Base-by-base conservation (phyloP, 345 rosid genomes). In the Salix suchowensis region DNA sequence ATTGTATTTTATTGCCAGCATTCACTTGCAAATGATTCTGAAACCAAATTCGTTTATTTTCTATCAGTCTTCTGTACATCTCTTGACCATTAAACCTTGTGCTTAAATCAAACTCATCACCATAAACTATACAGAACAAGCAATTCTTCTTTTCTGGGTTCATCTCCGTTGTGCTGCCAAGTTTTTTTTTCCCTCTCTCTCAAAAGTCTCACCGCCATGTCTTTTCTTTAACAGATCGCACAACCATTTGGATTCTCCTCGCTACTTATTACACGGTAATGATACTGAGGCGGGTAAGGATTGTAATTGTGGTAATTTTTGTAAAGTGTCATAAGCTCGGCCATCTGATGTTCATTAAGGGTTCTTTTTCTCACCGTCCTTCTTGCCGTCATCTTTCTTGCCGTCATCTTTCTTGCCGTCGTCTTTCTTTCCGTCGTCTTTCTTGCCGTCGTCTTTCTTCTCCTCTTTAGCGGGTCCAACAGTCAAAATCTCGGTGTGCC, bases 211-310 rank as follows among this genome's bases (percentile, higher is more conserved):
- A 60, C 21, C 50, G 15, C 39, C 30, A 28, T 46, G 24, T 23
- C 6, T 7, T 12, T 12, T 50, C 18, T 18, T 82, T 46, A 90
- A 58, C 76, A 84, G 10, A 90, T 87, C 62, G 82, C 85, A 72
- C 92, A 89, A 8, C 82, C 48, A 68, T 84, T 91, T 4, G 91
- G 92, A 74, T 88, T 83, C 70, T 91, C 92, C 73, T 89, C 94
- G 2, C 70, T 67, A 50, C 86, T 82, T 40, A 73, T 72, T 4
- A 60, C 88, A 36, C 67, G 79, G 78, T 85, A 86, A 10, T 77
- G 48, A n/a, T 37, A 13, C n/a, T 52, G 67, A n/a, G 86, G 61
- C 64, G 50, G 2, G 67, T 82, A 1, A 42, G 89, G 88, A 66
- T 89, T 75, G 66, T 84, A 84, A 8, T 26, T 14, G 18, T 68